Conservation (phyloP, 345 rosid species). For the Aquilaria yunnanensis region DNA sequence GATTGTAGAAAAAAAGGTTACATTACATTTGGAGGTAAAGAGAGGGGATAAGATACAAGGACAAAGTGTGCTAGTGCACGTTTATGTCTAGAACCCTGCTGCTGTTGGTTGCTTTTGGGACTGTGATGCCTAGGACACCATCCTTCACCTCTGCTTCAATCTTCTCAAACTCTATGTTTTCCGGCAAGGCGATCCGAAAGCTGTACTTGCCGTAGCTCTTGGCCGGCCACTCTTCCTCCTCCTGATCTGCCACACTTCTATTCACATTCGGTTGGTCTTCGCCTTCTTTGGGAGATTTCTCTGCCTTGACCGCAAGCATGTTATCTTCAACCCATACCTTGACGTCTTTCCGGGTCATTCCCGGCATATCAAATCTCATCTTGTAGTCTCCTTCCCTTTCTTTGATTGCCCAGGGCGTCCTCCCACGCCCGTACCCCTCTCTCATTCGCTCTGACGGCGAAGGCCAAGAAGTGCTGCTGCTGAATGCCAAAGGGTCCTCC, state of each 20-base stretch:
- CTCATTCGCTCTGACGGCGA: background rate
- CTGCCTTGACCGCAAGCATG: constrained; percentile 24
- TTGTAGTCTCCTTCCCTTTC: constrained; percentile 15
- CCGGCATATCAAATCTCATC: constrained; percentile 28
- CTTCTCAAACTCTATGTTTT: constrained; percentile 30
- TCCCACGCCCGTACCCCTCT: constrained; percentile 12
- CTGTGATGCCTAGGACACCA: constrained; percentile 19
- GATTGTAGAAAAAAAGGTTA: too few species aligned
- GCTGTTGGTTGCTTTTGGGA: constrained; percentile 15
- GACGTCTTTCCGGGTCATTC: constrained; percentile 26
- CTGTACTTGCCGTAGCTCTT: constrained; percentile 27
- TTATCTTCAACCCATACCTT: constrained; percentile 26
- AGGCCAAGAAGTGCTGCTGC: background rate
- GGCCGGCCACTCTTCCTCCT: constrained; percentile 20
- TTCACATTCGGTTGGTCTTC: background rate
- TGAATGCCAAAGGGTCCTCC: constrained; percentile 10
- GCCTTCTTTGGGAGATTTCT: constrained; percentile 6
- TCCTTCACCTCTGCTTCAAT: constrained; percentile 39
- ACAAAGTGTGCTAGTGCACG: constrained; percentile 12
- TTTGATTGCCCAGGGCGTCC: constrained; percentile 27
- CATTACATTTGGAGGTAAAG: too few species aligned
- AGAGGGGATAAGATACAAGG: too few species aligned
- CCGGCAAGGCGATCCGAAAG: constrained; percentile 33
- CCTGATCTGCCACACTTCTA: constrained; percentile 4
- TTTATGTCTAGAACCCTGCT: constrained; percentile 20